Evolutionary conservation across 1,284 basidiomycete species (phyloP).

Genomic region (Trichosporon asahii): DNA sequence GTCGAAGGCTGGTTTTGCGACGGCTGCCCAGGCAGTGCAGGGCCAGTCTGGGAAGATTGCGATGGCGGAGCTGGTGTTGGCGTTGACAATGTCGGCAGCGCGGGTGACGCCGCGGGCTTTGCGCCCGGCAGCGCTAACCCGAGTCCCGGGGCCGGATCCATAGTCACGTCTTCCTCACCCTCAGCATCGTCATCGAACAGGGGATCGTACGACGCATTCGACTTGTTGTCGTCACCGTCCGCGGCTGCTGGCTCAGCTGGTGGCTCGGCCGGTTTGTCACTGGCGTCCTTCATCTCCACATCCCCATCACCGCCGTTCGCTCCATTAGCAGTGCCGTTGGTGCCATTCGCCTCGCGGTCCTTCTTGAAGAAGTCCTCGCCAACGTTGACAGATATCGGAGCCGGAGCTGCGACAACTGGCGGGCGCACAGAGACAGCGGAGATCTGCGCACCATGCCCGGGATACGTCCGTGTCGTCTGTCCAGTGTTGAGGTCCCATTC

Average conservation of each 20-base stretch:
- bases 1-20: background rate
- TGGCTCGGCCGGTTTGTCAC: constrained; percentile 7
- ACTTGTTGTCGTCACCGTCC: constrained; percentile 22
- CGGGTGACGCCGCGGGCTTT: background rate
- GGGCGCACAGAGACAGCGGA: constrained; percentile 78
- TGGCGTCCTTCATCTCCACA: constrained; percentile 21
- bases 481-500: constrained; percentile 99
- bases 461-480: constrained; percentile 70
- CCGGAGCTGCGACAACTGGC: constrained; percentile 23
- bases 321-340: constrained; percentile 3
- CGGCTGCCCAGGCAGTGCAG: constrained; percentile 15
- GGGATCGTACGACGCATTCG: constrained; percentile 33
- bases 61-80: constrained; percentile 24
- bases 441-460: constrained; percentile 80
- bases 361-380: constrained; percentile 40
- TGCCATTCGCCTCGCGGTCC: constrained; percentile 13
- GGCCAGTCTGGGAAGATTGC: constrained; percentile 15
- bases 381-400: constrained; percentile 28
- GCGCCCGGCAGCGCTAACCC: constrained; percentile 17
- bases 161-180: constrained; percentile 33
- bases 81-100: background rate
- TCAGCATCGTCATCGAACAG: constrained; percentile 45
- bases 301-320: constrained; percentile 20
- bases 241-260: constrained; percentile 16
- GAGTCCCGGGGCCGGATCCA: background rate